Base-by-base conservation (phyloP, 495 filamentous ascomycete species). In the Penicillium crystallinum region DNA sequence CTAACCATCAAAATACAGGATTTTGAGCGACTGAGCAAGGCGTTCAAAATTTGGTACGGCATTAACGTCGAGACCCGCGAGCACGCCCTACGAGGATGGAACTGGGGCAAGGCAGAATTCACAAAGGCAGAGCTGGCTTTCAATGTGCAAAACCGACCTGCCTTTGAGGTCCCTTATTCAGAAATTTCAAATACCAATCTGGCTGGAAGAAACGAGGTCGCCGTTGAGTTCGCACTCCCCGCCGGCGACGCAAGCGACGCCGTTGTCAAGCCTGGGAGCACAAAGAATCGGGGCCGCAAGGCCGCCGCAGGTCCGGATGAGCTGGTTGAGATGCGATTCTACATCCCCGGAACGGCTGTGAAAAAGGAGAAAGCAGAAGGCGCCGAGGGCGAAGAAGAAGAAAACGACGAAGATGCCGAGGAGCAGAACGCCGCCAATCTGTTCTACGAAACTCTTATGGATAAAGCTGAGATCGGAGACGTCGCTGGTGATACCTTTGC, bases 71-170 rank as follows among this genome's bases (percentile, higher is more conserved):
- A 97, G 58, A 85, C 82, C 61, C 87, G 88, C 67, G 95, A 97
- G 67, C 93, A 97, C 67, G 89, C 92, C 5, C 77, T 99, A 38
- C 87, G 93, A 55, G 95, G 95, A 33, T 99, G 95, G 95, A 99
- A 97, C 66, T 99, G 95, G 95, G 95, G 95, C 53, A 99, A 97
- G 70, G 89, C 87, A 50, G 95, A 99, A 64, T 97, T 99, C 64
- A 85, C 87, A 54, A 96, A 97, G 67, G 85, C 88, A 38, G 95
- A 99, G 71, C 81, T 99, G 27, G 77, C 88, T 17, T 99, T 99
- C 76, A 97, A 90, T 68, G 95, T 99, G 18, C 89, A 93, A 60
- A 99, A 96, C 62, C 87, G 91, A 57, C 95, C 95, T 5, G 89
- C 95, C 1, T 99, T 99, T 74, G 93, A 97, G 69, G 85, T 99